These are phyloP conservation scores for Kodamaea kaohsiungensis DNA, from an alignment of 805 yeast genomes.

Conservation along the genomic window DNA sequence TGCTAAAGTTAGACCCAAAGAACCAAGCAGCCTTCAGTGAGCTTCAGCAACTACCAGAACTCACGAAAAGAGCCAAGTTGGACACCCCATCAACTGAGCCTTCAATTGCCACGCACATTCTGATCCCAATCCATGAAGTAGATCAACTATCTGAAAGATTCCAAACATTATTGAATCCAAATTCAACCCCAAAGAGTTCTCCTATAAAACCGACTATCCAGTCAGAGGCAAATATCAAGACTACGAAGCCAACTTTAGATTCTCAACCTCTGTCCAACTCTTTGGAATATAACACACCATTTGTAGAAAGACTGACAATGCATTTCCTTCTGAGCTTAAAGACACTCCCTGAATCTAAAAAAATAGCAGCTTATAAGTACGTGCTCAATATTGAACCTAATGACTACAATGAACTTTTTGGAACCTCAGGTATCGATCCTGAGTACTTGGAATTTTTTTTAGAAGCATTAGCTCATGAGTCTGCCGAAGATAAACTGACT, in stretches of 20 bases:
- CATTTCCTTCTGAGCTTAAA: conserved; percentile 26
- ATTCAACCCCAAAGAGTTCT: too few species aligned
- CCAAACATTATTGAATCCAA: conserved; percentile 6
- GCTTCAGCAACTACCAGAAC: conserved; percentile 18
- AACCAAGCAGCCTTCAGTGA: conserved; percentile 43
- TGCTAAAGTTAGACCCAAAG: conserved; percentile 41
- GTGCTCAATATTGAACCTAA: conserved; percentile 30
- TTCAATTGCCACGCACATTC: background rate
- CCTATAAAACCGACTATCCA: background rate
- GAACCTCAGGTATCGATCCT: conserved; percentile 48
- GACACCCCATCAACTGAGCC: background rate
- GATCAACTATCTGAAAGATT: conserved; percentile 43
- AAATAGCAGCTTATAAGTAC: conserved; percentile 34
- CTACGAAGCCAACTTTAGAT: background rate
- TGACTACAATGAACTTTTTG: conserved; percentile 33
- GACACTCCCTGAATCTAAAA: conserved; percentile 26
- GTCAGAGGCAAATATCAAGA: too few species aligned
- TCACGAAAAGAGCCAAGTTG: conserved; percentile 14
- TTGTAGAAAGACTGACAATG: conserved; percentile 26
- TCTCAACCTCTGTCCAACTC: background rate
- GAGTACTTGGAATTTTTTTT: conserved; percentile 49
- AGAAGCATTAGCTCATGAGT: conserved; percentile 36
- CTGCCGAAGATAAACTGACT: conserved; percentile 17
- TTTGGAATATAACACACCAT: conserved; percentile 6
- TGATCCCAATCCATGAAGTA: conserved; percentile 43